Conservation (phyloP, 345 rosid genomes). For the Excoecaria agallocha region DNA sequence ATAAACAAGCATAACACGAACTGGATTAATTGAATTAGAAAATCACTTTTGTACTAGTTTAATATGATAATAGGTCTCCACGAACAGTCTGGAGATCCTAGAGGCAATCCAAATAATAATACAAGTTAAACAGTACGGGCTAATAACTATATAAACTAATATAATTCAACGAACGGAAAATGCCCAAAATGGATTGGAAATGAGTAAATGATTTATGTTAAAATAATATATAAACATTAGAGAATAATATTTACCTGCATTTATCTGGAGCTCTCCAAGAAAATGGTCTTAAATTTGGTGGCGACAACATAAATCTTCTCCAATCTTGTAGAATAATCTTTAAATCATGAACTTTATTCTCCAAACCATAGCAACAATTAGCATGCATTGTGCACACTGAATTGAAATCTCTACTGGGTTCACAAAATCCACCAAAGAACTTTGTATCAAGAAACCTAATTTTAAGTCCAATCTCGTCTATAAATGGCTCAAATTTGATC, state of each 20-base stretch:
- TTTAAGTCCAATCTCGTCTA: slow-evolving; percentile 36
- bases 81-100: too few species aligned
- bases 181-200: too few species aligned
- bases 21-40: too few species aligned
- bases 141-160: too few species aligned
- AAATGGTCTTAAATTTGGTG: slow-evolving; percentile 17
- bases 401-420: slow-evolving; percentile 51
- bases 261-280: slow-evolving; percentile 63
- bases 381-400: slow-evolving; percentile 79
- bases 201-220: too few species aligned
- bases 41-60: too few species aligned
- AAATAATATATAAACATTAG: not conserved
- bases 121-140: too few species aligned
- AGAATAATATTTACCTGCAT: slow-evolving; percentile 39
- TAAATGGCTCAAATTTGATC: slow-evolving; percentile 45
- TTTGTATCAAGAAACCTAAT: slow-evolving; percentile 65
- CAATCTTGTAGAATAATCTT: slow-evolving; percentile 56
- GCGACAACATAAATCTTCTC: slow-evolving; percentile 41
- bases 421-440: slow-evolving; percentile 71
- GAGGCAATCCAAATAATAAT: too few species aligned
- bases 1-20: too few species aligned
- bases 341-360: slow-evolving; percentile 58
- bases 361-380: slow-evolving; percentile 69
- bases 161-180: too few species aligned
- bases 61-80: too few species aligned